phyloP scores from a whole-genome alignment of 768 basidiomycete species.

The Termitomyces sp. region DNA sequence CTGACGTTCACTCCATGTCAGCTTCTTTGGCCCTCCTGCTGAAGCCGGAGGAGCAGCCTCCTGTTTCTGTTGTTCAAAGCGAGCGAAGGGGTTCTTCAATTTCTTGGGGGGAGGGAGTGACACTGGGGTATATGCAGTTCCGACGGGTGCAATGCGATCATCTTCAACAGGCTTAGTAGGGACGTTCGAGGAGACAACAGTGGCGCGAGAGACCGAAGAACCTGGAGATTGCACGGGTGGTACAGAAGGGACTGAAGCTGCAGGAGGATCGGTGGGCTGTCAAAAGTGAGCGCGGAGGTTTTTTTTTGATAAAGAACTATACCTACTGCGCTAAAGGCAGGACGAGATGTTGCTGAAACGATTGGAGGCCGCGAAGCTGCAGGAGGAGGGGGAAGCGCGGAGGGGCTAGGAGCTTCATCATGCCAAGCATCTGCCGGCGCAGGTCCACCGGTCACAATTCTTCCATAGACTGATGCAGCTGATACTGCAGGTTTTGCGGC shows the following conservation, averaged over 20 bases:
- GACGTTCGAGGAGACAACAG: slow-evolving; percentile 40
- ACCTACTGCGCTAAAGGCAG: slow-evolving; percentile 36
- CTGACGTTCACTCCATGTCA: slow-evolving; percentile 94
- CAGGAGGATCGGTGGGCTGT: slow-evolving; percentile 15
- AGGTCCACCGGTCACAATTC: slow-evolving; percentile 29
- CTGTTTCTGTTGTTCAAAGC: slow-evolving; percentile 49
- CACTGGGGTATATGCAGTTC: slow-evolving; percentile 88
- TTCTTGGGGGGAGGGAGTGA: slow-evolving; percentile 81
- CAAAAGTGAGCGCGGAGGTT: neutral
- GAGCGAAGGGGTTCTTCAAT: slow-evolving; percentile 79
- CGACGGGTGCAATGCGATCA: slow-evolving; percentile 81
- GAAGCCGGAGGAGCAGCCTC: slow-evolving; percentile 25
- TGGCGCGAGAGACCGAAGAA: slow-evolving; percentile 20
- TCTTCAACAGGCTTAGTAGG: slow-evolving; percentile 72
- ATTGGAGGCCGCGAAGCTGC: slow-evolving; percentile 46
- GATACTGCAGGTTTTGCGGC: slow-evolving; percentile 33
- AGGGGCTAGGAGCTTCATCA: slow-evolving; percentile 39
- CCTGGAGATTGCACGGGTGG: slow-evolving; percentile 14
- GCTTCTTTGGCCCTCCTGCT: slow-evolving; percentile 57
- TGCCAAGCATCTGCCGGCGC: slow-evolving; percentile 60
- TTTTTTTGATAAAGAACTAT: neutral
- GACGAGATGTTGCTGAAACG: slow-evolving; percentile 37
- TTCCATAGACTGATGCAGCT: slow-evolving; percentile 41
- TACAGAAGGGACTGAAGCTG: neutral
- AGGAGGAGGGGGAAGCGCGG: slow-evolving; percentile 36